Percentiles rank a stretch among this genome's conserved stretches.
Conservation (phyloP, 2,329 filamentous ascomycete genomes). For the Xylaria hypoxylon region DNA sequence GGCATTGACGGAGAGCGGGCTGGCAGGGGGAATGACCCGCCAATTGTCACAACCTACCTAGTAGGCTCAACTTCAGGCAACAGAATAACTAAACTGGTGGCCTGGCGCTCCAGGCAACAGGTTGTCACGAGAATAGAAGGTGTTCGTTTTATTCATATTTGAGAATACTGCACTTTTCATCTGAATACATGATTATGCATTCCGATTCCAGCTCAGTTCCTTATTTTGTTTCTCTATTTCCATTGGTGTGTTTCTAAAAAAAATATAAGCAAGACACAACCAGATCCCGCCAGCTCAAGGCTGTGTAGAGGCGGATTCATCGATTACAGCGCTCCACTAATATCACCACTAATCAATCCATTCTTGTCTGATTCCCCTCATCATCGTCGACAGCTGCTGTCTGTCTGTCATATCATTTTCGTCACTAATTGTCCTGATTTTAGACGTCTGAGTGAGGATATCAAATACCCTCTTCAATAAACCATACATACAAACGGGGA, state of each 20-base stretch:
- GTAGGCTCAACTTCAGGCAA: conserved; percentile 40
- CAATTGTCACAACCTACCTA: conserved; percentile 4
- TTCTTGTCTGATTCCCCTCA: conserved; percentile 13
- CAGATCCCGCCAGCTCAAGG: conserved; percentile 22
- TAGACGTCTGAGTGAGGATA: conserved; percentile 7
- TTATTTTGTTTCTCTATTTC: neutral
- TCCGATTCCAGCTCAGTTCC: neutral
- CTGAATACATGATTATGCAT: neutral
- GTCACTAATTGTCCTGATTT: neutral
- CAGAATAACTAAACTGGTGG: conserved; percentile 44
- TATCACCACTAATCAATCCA: conserved; percentile 21
- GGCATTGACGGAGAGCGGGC: conserved; percentile 9
- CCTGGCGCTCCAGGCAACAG: conserved; percentile 31
- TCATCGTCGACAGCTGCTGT: conserved; percentile 27
- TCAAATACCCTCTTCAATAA: conserved; percentile 3
- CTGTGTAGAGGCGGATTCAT: conserved; percentile 29
- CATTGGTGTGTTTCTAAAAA: neutral
- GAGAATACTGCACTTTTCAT: neutral
- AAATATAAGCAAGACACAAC: neutral
- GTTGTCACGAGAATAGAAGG: neutral
- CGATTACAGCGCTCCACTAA: conserved; percentile 35
- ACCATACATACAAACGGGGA: conserved; percentile 13
- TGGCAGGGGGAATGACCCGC: conserved; percentile 1
- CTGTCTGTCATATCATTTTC: conserved; percentile 10
- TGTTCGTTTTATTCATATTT: conserved; percentile 10